Conservation (phyloP, 2,329 filamentous ascomycete genomes). For the Huntiella decipiens region DNA sequence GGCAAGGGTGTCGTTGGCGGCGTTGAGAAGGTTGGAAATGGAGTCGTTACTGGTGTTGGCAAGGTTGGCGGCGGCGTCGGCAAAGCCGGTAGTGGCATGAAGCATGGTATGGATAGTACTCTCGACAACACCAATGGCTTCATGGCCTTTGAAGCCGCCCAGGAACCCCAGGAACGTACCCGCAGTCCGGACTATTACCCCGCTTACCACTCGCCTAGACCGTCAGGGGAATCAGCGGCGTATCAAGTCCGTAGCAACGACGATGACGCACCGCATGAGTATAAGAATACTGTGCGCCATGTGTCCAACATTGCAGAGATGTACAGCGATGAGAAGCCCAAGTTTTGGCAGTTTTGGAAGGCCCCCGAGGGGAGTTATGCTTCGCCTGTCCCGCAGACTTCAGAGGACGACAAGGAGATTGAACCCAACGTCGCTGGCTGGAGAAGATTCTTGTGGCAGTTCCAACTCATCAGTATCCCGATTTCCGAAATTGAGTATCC, state of each 20-base stretch:
- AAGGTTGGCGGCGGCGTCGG: conserved; percentile 19
- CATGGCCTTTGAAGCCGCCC: conserved; percentile 15
- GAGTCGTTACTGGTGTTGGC: conserved; percentile 6
- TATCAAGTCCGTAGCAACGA: conserved; percentile 6
- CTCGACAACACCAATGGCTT: conserved; percentile 39
- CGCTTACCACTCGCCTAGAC: conserved; percentile 6
- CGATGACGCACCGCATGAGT: background rate
- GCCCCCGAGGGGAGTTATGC: conserved; percentile 40
- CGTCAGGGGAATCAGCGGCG: conserved; percentile 4
- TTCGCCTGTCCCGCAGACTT: conserved; percentile 40
- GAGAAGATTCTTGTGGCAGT: conserved; percentile 16
- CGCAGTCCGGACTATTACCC: conserved; percentile 14
- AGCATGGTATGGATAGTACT: conserved; percentile 30
- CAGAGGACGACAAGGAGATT: conserved; percentile 21
- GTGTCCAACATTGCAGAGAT: conserved; percentile 29
- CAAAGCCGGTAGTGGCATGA: conserved; percentile 27
- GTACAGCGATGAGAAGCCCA: conserved; percentile 25
- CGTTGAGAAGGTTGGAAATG: conserved; percentile 7
- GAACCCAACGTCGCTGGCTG: conserved; percentile 26
- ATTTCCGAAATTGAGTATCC: conserved; percentile 38
- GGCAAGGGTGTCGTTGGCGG: conserved; percentile 7
- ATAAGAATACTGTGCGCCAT: conserved; percentile 34
- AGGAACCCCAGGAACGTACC: conserved; percentile 10
- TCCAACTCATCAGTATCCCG: conserved; percentile 14
- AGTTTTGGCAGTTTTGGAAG: conserved; percentile 48